These are phyloP conservation scores for Anisodus acutangulus DNA, from an alignment of 257 asterid genomes.

Conservation along the genomic window DNA sequence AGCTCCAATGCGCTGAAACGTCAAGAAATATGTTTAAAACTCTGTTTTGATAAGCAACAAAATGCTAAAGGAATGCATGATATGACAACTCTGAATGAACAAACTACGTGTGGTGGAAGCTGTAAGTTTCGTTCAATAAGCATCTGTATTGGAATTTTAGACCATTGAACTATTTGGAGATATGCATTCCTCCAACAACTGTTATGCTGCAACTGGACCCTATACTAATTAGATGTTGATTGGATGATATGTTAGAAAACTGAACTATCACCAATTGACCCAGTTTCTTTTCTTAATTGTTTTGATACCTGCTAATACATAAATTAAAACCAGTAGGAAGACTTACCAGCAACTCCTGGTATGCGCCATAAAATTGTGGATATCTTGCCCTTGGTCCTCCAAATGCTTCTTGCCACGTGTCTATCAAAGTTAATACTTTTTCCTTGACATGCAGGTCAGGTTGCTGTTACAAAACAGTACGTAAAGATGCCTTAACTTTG, in stretches of 20 bases:
- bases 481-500: neutral
- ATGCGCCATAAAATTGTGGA: conserved; percentile 89
- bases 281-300: conserved; percentile 17
- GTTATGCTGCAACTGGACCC: neutral
- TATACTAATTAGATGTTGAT: neutral
- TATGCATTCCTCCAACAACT: conserved; percentile 26
- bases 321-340: neutral
- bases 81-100: conserved; percentile 15
- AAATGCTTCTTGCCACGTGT: conserved; percentile 99
- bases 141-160: neutral
- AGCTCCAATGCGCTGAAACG: conserved; percentile 89
- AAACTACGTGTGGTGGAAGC: conserved; percentile 2
- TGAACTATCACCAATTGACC: conserved; percentile 16
- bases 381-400: conserved; percentile 95
- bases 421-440: conserved; percentile 91
- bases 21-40: conserved; percentile 35
- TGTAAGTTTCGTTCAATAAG: conserved; percentile 16
- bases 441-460: conserved; percentile 98
- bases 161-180: conserved; percentile 27
- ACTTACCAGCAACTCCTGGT: conserved; percentile 91
- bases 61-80: neutral
- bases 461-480: conserved; percentile 56
- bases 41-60: conserved; percentile 12
- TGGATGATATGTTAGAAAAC: neutral
- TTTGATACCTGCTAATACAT: neutral